phyloP scores from a whole-genome alignment of 495 filamentous ascomycete species.

The Cercophora samala region DNA sequence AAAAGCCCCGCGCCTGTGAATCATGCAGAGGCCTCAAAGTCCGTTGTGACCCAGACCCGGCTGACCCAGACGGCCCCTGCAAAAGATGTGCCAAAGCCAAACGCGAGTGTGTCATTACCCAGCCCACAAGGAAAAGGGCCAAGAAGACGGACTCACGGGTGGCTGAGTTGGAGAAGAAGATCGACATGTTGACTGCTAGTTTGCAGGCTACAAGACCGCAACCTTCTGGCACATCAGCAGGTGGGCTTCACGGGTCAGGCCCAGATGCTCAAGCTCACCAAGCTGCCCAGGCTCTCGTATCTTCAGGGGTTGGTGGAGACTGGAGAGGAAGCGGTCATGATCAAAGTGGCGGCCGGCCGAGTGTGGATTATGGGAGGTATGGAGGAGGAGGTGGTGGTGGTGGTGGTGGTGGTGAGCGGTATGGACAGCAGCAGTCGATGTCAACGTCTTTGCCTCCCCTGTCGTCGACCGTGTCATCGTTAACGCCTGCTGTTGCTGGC shows the following conservation, averaged over 20 bases:
- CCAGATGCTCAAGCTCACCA: background rate
- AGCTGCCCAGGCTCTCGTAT: background rate
- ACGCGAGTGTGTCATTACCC: slow-evolving; percentile 74
- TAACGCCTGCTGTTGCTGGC: slow-evolving; percentile 31
- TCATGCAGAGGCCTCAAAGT: slow-evolving; percentile 88
- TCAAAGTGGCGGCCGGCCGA: background rate
- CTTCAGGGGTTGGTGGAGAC: background rate
- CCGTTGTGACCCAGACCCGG: slow-evolving; percentile 72
- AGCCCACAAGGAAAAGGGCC: slow-evolving; percentile 79
- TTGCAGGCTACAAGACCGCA: slow-evolving; percentile 56
- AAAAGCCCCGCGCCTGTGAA: slow-evolving; percentile 88
- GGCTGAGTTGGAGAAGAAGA: slow-evolving; percentile 90
- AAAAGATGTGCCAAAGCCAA: slow-evolving; percentile 83
- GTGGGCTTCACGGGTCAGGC: background rate
- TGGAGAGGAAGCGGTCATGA: background rate
- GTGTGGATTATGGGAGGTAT: background rate
- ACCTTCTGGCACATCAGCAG: background rate
- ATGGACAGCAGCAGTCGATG: slow-evolving; percentile 25
- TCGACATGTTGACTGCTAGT: slow-evolving; percentile 80
- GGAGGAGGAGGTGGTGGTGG: background rate
- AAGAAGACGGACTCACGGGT: slow-evolving; percentile 93
- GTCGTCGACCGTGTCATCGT: background rate
- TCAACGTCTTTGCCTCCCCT: slow-evolving; percentile 14
- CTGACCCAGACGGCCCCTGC: slow-evolving; percentile 64
- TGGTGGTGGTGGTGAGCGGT: background rate